Evolutionary conservation across 345 rosid species (phyloP).

Genomic region (Populus alba): DNA sequence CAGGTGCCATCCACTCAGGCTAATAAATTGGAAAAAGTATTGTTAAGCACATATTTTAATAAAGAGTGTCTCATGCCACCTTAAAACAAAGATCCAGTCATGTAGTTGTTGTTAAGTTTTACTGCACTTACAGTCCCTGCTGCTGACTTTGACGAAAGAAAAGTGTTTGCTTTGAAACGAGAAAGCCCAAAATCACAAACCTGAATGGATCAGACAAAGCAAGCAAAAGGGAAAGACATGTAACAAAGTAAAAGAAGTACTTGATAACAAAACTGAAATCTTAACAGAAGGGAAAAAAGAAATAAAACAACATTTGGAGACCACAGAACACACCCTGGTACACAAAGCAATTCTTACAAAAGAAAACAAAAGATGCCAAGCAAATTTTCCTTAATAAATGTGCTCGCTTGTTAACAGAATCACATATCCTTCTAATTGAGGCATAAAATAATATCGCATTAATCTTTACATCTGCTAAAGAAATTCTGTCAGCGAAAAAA

Average conservation of each 20-base stretch:
- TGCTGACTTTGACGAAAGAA: constrained; percentile 96
- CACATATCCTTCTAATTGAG: background rate
- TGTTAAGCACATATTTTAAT: constrained; percentile 6
- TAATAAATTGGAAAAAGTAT: constrained; percentile 28
- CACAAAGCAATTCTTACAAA: background rate
- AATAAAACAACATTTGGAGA: background rate
- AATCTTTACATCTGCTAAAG: background rate
- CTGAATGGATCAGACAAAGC: constrained; percentile 36
- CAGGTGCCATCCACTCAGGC: constrained; percentile 99
- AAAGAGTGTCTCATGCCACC: background rate
- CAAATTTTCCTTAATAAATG: background rate
- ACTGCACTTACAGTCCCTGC: constrained; percentile 94
- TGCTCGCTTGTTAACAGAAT: background rate
- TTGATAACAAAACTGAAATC: background rate
- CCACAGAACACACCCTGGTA: background rate
- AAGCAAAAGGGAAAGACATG: constrained; percentile 6
- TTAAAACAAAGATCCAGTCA: constrained; percentile 8
- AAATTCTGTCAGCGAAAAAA: background rate
- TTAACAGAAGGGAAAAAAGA: background rate
- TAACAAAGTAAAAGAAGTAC: background rate
- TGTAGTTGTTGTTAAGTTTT: constrained; percentile 4
- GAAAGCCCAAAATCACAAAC: constrained; percentile 99
- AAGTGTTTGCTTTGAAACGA: constrained; percentile 90
- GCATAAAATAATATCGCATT: background rate
- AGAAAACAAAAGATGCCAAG: background rate